phyloP scores from a whole-genome alignment of 2,329 filamentous ascomycete species.

The Paecilomyces niveus region DNA sequence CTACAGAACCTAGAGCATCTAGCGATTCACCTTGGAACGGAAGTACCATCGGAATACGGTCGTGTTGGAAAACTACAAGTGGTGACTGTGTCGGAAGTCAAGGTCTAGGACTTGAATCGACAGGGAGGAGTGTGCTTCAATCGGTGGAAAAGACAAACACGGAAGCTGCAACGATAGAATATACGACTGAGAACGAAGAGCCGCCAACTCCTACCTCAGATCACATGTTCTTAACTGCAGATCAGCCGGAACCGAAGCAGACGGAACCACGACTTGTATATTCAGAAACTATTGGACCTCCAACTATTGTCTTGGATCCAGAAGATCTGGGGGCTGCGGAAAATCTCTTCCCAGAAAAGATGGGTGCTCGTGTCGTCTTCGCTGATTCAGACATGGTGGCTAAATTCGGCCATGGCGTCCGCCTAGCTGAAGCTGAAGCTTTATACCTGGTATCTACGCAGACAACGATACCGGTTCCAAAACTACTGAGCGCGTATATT shows the following conservation, averaged over 20 bases:
- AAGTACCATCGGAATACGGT: neutral
- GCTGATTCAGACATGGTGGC: slow-evolving; percentile 8
- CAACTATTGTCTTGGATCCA: slow-evolving; percentile 8
- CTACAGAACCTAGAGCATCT: neutral
- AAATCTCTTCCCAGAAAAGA: slow-evolving; percentile 7
- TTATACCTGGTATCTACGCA: slow-evolving; percentile 7
- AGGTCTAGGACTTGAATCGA: neutral
- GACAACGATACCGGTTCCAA: slow-evolving; percentile 7
- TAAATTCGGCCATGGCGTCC: slow-evolving; percentile 10
- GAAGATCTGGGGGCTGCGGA: slow-evolving; percentile 3
- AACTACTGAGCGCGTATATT: slow-evolving; percentile 8
- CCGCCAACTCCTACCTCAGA: neutral
- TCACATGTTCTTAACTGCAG: neutral
- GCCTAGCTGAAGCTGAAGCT: slow-evolving; percentile 10
- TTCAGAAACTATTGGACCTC: slow-evolving; percentile 7
- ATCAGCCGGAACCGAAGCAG: neutral
- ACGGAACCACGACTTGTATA: slow-evolving; percentile 6
- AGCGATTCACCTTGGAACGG: neutral
- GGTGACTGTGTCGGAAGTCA: neutral
- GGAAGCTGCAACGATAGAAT: neutral
- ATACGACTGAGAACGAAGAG: neutral
- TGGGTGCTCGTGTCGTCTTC: slow-evolving; percentile 7
- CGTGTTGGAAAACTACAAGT: neutral
- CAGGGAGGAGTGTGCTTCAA: neutral
- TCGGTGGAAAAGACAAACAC: neutral